A percentile compares a stretch with the other conserved stretches of the same genome.
Conservation (phyloP, 140 eudicot species). For the Anethum foeniculum region DNA sequence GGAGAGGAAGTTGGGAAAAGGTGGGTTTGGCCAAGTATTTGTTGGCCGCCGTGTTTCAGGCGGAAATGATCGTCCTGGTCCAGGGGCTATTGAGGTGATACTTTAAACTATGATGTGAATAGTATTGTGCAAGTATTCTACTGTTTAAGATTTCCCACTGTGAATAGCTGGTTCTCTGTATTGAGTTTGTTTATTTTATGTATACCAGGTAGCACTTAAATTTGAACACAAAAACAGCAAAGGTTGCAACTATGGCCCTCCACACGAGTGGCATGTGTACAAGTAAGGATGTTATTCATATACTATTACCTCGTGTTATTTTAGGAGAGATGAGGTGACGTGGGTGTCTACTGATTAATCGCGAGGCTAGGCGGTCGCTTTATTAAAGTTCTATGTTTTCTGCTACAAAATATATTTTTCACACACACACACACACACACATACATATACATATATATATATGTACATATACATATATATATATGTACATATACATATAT, state of each 20-base stretch:
- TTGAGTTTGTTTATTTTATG: neutral
- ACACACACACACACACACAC: too few relatives aligned
- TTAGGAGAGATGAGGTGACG: neutral
- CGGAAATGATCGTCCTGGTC: slow-evolving; percentile 60
- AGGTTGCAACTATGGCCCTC: slow-evolving; percentile 96
- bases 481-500: too few relatives aligned
- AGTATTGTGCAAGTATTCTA: neutral
- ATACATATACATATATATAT: too few relatives aligned
- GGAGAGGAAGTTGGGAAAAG: slow-evolving; percentile 87
- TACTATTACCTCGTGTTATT: neutral
- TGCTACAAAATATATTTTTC: neutral
- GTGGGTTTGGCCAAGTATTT: slow-evolving; percentile 97
- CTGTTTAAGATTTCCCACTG: neutral
- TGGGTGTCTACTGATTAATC: neutral
- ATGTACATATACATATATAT: too few relatives aligned
- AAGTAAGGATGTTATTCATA: slow-evolving; percentile 38
- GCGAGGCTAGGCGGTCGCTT: neutral
- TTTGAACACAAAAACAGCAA: slow-evolving; percentile 89
- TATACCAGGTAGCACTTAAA: slow-evolving; percentile 79
- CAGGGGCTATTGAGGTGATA: slow-evolving; percentile 73
- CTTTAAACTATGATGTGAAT: neutral
- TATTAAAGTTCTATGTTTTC: neutral
- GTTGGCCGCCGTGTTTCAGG: slow-evolving; percentile 86
- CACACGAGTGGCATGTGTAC: slow-evolving; percentile 95
- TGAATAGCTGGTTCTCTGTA: neutral